Evolutionary conservation across 2,329 filamentous ascomycete species (phyloP).

Genomic region (Fusarium sororula): DNA sequence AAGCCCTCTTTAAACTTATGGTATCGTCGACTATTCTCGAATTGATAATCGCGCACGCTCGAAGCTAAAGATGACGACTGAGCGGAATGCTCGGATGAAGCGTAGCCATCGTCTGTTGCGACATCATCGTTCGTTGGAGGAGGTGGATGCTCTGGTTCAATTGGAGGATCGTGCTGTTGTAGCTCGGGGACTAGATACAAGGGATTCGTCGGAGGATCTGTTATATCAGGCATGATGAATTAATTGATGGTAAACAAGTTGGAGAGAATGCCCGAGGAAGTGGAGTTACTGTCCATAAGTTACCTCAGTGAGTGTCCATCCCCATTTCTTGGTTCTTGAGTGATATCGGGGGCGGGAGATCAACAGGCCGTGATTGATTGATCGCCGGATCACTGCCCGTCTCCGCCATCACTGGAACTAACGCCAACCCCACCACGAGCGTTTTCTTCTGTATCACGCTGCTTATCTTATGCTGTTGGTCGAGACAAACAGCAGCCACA

Average conservation of each 20-base stretch:
- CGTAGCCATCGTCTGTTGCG: constrained; percentile 29
- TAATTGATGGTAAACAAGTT: background rate
- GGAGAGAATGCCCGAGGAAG: background rate
- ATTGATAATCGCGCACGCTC: constrained; percentile 52
- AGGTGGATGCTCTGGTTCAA: constrained; percentile 2
- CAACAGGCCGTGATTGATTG: background rate
- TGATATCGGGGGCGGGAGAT: background rate
- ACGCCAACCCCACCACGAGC: background rate
- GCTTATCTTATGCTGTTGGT: background rate
- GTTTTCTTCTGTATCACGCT: background rate
- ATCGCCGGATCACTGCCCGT: background rate
- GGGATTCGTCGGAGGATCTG: background rate
- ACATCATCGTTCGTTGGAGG: background rate
- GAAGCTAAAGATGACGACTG: constrained; percentile 35
- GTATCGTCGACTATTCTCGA: constrained; percentile 55
- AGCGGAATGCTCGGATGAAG: constrained; percentile 4
- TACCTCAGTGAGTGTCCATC: background rate
- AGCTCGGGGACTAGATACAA: background rate
- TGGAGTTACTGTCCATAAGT: background rate
- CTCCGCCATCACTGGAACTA: background rate
- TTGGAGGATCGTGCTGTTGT: constrained; percentile 18
- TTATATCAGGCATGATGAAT: background rate
- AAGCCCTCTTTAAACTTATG: constrained; percentile 53
- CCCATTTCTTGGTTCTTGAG: background rate
- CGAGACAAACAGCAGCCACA: background rate